Evolutionary conservation across 1,139 yeast genomes (phyloP).

Genomic region (Taphrina populina): DNA sequence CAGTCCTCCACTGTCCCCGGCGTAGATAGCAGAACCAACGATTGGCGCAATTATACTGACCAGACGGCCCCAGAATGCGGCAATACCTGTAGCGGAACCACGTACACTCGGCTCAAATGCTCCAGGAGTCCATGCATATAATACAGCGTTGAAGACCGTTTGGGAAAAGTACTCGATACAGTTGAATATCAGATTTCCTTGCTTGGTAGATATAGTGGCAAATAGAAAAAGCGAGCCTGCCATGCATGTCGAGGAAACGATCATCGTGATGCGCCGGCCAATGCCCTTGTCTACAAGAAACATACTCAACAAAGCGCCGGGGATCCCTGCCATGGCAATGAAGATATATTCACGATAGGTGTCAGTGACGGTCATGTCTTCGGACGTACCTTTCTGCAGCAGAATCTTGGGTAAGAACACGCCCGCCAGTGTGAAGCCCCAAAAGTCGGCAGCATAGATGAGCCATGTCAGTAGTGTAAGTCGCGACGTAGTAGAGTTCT

Average conservation of each 20-base stretch:
- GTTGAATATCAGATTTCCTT: constrained; percentile 56
- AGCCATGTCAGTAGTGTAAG: constrained; percentile 16
- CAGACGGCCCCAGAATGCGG: constrained; percentile 11
- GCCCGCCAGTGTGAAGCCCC: constrained; percentile 24
- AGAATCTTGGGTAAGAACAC: constrained; percentile 51
- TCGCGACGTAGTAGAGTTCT: neutral
- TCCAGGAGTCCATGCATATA: constrained; percentile 62
- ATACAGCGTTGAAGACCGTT: constrained; percentile 55
- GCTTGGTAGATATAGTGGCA: constrained; percentile 54
- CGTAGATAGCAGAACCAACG: constrained; percentile 6
- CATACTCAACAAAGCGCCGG: constrained; percentile 61
- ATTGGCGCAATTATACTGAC: constrained; percentile 14
- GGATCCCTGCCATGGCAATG: constrained; percentile 54
- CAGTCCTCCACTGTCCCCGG: neutral
- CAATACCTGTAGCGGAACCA: constrained; percentile 56
- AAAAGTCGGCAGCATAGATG: constrained; percentile 19
- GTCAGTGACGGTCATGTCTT: constrained; percentile 48
- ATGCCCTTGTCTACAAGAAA: constrained; percentile 46
- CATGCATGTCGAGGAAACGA: constrained; percentile 54
- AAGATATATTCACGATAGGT: constrained; percentile 57
- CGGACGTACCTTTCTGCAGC: constrained; percentile 51
- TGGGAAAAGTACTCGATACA: constrained; percentile 53
- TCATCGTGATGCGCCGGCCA: constrained; percentile 60
- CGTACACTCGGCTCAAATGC: constrained; percentile 58
- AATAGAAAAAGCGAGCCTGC: constrained; percentile 61